Conservation (phyloP, 2,329 filamentous ascomycete species). For the Hymenoscyphus fraxineus region DNA sequence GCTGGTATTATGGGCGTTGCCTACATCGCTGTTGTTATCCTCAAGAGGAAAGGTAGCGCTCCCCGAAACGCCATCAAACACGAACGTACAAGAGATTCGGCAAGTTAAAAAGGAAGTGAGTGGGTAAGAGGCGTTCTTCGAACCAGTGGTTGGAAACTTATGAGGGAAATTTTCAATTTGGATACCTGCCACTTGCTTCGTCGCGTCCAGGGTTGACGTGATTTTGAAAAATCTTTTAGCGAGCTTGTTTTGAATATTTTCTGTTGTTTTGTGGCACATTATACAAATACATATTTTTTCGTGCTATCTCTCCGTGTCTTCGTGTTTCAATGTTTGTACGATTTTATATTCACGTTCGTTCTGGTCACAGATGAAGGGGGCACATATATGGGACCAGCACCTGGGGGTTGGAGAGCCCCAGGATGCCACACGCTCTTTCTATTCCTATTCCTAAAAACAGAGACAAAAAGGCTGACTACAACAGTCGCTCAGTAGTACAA, state of each 20-base stretch:
- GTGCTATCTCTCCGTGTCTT: not conserved
- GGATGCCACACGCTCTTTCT: no score
- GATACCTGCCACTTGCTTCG: not conserved
- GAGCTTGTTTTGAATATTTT: not conserved
- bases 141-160: not conserved
- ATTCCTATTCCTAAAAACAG: no score
- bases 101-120: not conserved
- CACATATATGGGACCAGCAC: no score
- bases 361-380: no score
- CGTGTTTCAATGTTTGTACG: not conserved
- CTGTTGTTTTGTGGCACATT: not conserved
- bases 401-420: no score
- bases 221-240: not conserved
- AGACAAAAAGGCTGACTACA: no score
- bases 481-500: no score
- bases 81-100: not conserved
- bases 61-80: not conserved
- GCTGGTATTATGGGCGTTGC: slow-evolving; percentile 45
- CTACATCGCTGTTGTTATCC: slow-evolving; percentile 39
- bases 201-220: not conserved
- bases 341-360: no score
- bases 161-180: not conserved
- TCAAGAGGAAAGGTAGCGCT: slow-evolving; percentile 20
- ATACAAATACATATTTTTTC: not conserved
- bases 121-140: not conserved